Evolutionary conservation across 495 filamentous ascomycete genomes (phyloP), one percentile per base, ranked within the genome.

Genomic region (Aspergillus conjunctus): DNA sequence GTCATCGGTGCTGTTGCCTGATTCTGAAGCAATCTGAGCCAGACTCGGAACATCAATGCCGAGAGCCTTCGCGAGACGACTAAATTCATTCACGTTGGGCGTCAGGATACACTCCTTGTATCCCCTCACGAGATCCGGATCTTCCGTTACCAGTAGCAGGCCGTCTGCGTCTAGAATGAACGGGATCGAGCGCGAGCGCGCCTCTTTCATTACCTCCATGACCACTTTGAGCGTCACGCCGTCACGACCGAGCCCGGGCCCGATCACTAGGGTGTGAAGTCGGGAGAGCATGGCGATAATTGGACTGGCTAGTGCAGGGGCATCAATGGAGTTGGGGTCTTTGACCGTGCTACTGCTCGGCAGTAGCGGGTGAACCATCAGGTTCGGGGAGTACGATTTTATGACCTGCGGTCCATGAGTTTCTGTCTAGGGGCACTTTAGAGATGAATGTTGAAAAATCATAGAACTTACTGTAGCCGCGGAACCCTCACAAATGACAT

Each of bases 291-390:
- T 89, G 53, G 75, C 80, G 66, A 93, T 84, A 62, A 97, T 90
- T 43, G 83, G 79, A n/a, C 74, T 67, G 15, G 91, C 87, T 55
- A 97, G 78, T 30, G 82, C 73, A 57, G 82, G 77, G 14, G 80
- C 79, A 66, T 85, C 80, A 32, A 71, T 71, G 12, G 74, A 71
- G 17, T 73, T 64, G 49, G 74, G 68, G 37, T 78, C 71, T 46
- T 73, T 66, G 67, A 81, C 69, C 71, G 83, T 67, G 59, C 72
- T 63, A 56, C 61, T 67, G 74, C 92, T 91, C 33, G 93, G 92
- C 82, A 98, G 92, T 51, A 96, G 82, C 3, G 94, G 95, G 71
- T 98, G 95, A 14, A 98, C 95, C 95, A 98, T 98, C 14, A 98
- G 79, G 76, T 98, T 97, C 10, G 94, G 94, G 37, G 95, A 98